Evolutionary conservation across 1,284 basidiomycete genomes (phyloP).

Genomic region (Trichosporon ovoides): DNA sequence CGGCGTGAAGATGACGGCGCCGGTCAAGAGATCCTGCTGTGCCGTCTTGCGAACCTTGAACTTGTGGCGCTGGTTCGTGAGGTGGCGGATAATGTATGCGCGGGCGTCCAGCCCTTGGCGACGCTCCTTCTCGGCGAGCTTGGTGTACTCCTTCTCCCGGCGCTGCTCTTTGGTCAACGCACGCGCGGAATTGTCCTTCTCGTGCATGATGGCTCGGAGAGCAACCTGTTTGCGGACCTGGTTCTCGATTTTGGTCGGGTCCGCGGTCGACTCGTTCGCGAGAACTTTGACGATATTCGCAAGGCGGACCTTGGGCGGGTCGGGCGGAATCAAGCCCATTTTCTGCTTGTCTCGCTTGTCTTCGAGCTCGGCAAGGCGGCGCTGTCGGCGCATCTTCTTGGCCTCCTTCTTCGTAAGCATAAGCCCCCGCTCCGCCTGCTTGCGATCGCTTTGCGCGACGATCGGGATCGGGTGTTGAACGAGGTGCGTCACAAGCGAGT

Average conservation of each 20-base stretch:
- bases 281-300: conserved; percentile 97
- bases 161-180: conserved; percentile 88
- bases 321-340: conserved; percentile 93
- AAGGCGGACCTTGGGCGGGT: conserved; percentile 91
- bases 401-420: conserved; percentile 92
- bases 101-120: conserved; percentile 73
- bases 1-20: conserved; percentile 83
- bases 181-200: conserved; percentile 83
- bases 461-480: conserved; percentile 97
- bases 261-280: conserved; percentile 91
- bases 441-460: conserved; percentile 77
- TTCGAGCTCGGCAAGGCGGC: conserved; percentile 80
- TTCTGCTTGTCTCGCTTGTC: conserved; percentile 92
- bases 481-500: conserved; percentile 81
- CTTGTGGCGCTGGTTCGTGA: conserved; percentile 86
- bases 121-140: conserved; percentile 78
- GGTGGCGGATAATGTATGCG: conserved; percentile 83
- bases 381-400: conserved; percentile 92
- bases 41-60: conserved; percentile 97
- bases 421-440: conserved; percentile 67
- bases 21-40: conserved; percentile 79
- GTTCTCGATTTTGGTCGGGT: conserved; percentile 93
- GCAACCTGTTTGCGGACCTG: conserved; percentile 88
- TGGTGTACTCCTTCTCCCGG: conserved; percentile 74
- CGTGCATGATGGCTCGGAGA: conserved; percentile 78